Percentiles rank a stretch among this genome's conserved stretches.
Evolutionary conservation across 441 rosid genomes (phyloP).

Genomic region (Dalechampia spathulata): DNA sequence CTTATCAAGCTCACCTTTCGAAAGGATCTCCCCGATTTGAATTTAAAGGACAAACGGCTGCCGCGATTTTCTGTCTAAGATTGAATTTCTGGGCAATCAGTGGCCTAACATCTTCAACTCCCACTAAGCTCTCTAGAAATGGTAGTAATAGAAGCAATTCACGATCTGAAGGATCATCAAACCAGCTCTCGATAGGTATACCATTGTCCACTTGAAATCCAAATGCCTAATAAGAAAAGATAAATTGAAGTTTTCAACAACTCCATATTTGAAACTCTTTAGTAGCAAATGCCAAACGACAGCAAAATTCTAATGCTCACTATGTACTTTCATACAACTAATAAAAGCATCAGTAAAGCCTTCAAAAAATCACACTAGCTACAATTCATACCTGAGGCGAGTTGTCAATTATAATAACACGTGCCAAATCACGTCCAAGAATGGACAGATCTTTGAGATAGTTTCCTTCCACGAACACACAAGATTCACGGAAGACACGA

Average conservation of each 20-base stretch:
- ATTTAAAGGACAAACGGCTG: conserved; percentile 51
- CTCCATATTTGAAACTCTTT: neutral
- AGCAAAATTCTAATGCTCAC: neutral
- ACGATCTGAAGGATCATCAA: conserved; percentile 69
- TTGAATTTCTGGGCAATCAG: conserved; percentile 57
- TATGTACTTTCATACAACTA: neutral
- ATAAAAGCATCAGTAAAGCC: neutral
- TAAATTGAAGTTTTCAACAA: neutral
- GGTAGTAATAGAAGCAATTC: conserved; percentile 78
- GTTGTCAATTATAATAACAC: conserved; percentile 77
- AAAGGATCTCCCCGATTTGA: conserved; percentile 43
- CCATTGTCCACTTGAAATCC: conserved; percentile 99
- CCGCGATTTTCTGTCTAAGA: conserved; percentile 63
- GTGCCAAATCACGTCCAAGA: conserved; percentile 94
- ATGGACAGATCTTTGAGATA: conserved; percentile 89
- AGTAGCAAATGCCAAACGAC: neutral
- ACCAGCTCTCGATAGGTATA: conserved; percentile 97
- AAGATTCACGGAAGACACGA: conserved; percentile 89
- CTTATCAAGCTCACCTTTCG: conserved; percentile 36
- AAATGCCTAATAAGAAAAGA: conserved; percentile 52
- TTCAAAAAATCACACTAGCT: neutral
- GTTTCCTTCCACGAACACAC: conserved; percentile 91
- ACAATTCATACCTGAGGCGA: conserved; percentile 75
- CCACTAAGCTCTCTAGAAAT: conserved; percentile 82
- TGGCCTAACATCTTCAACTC: conserved; percentile 88